These are phyloP conservation scores for Pythium sp. DNA, from an alignment of 352 stramenopile species.

Conservation along the genomic window DNA sequence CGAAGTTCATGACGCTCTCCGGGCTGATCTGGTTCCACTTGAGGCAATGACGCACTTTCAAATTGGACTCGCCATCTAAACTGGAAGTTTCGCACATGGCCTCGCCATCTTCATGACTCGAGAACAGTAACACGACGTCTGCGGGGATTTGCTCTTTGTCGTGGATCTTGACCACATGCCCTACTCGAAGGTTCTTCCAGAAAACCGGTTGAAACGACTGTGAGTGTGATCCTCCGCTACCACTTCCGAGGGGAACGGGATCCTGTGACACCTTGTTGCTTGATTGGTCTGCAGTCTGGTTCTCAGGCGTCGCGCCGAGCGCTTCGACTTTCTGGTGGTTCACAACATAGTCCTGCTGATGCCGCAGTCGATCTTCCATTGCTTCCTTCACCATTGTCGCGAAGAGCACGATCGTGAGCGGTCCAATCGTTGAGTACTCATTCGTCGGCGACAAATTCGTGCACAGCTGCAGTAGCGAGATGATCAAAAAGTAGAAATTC, in stretches of 20 bases:
- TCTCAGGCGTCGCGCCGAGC: slow-evolving; percentile 27
- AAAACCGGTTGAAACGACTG: slow-evolving; percentile 66
- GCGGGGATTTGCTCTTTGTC: slow-evolving; percentile 90
- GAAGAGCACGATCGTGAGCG: slow-evolving; percentile 73
- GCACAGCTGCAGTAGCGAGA: slow-evolving; percentile 92
- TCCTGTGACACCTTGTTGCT: slow-evolving; percentile 15
- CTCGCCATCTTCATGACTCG: slow-evolving; percentile 65
- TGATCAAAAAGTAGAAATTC: slow-evolving; percentile 97
- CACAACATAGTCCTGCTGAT: slow-evolving; percentile 70
- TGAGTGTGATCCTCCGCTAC: background rate
- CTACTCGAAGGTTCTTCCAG: slow-evolving; percentile 86
- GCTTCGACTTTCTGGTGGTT: slow-evolving; percentile 65
- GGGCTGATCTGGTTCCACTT: slow-evolving; percentile 54
- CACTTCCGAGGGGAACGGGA: background rate
- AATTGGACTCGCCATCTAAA: slow-evolving; percentile 80
- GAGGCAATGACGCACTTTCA: slow-evolving; percentile 72
- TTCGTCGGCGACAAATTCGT: slow-evolving; percentile 87
- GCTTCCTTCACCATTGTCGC: slow-evolving; percentile 87
- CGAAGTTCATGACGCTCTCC: slow-evolving; percentile 44
- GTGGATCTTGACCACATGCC: slow-evolving; percentile 85
- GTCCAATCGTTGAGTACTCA: slow-evolving; percentile 84
- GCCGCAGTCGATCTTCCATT: slow-evolving; percentile 69
- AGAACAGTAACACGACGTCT: slow-evolving; percentile 89
- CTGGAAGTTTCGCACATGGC: slow-evolving; percentile 83
- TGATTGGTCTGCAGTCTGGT: slow-evolving; percentile 14